A percentile compares a stretch with the other conserved stretches of the same genome.
phyloP scores from a whole-genome alignment of 306 rosid species.

The Vachellia collinsii region DNA sequence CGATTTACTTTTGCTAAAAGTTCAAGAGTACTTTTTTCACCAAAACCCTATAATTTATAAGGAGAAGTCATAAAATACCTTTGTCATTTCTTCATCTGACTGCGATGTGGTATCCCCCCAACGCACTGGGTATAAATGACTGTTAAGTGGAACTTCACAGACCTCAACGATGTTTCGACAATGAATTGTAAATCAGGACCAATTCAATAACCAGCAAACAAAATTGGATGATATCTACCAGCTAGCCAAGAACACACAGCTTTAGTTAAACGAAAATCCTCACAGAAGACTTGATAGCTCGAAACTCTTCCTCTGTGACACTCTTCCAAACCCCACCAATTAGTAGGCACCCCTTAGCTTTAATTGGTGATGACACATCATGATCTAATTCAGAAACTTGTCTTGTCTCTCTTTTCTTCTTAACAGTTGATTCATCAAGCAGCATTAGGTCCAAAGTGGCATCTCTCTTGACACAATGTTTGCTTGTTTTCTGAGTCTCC shows the following conservation, averaged over 20 bases:
- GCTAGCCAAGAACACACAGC: slow-evolving; percentile 5
- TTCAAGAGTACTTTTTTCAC: no score
- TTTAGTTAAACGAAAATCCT: slow-evolving; percentile 55
- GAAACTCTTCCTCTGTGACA: slow-evolving; percentile 62
- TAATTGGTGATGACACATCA: slow-evolving; percentile 22
- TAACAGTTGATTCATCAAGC: slow-evolving; percentile 49
- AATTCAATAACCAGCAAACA: neutral
- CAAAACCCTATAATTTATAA: no score
- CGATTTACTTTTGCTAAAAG: no score
- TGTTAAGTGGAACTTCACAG: no score
- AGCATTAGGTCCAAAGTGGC: slow-evolving; percentile 49
- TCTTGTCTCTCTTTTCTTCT: slow-evolving; percentile 60
- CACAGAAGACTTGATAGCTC: slow-evolving; percentile 60
- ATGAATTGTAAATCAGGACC: neutral
- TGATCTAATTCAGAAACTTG: slow-evolving; percentile 33
- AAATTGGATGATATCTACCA: neutral
- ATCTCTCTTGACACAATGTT: slow-evolving; percentile 51
- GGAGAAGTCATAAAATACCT: no score
- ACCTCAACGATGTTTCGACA: no score
- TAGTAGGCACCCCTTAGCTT: slow-evolving; percentile 54
- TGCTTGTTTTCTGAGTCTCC: slow-evolving; percentile 39
- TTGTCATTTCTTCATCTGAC: no score
- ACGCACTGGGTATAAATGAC: no score
- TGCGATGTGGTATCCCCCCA: no score
- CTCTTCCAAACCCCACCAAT: slow-evolving; percentile 67